Evolutionary conservation across 2,329 filamentous ascomycete genomes (phyloP).

Genomic region (Chaetomium sp.): DNA sequence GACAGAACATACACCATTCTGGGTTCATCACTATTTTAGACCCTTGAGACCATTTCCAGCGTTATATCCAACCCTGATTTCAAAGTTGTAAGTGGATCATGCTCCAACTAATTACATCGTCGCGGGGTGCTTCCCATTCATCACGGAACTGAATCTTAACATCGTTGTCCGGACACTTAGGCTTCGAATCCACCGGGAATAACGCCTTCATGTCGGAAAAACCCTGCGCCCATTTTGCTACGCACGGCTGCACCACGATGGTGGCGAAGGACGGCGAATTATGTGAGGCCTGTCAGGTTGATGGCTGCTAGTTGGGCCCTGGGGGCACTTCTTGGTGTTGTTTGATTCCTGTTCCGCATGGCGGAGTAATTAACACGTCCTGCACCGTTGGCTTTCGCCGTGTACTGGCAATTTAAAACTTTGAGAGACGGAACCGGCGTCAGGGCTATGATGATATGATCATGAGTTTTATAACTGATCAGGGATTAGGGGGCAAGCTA

Average conservation of each 20-base stretch:
- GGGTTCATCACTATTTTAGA: neutral
- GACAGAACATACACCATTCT: neutral
- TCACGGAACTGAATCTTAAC: neutral
- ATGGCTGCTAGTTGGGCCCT: neutral
- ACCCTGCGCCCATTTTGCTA: slow-evolving; percentile 11
- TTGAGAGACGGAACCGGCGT: too few relatives aligned
- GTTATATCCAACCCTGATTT: neutral
- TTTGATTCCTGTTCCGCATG: too few relatives aligned
- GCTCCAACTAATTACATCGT: neutral
- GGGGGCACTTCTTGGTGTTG: neutral
- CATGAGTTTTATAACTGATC: too few relatives aligned
- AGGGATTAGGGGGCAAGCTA: too few relatives aligned
- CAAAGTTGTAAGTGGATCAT: neutral
- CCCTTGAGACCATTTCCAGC: neutral
- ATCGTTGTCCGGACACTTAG: too few relatives aligned
- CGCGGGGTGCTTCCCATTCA: neutral
- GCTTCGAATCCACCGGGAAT: too few relatives aligned
- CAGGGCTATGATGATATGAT: too few relatives aligned
- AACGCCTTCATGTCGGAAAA: slow-evolving; percentile 5
- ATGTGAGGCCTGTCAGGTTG: neutral
- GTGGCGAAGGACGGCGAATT: slow-evolving; percentile 8
- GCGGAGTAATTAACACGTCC: too few relatives aligned
- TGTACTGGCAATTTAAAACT: too few relatives aligned
- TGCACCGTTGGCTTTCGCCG: too few relatives aligned
- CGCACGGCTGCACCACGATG: slow-evolving; percentile 9